Evolutionary conservation across 805 yeast species (phyloP).

Genomic region (Candida parachauliodes): DNA sequence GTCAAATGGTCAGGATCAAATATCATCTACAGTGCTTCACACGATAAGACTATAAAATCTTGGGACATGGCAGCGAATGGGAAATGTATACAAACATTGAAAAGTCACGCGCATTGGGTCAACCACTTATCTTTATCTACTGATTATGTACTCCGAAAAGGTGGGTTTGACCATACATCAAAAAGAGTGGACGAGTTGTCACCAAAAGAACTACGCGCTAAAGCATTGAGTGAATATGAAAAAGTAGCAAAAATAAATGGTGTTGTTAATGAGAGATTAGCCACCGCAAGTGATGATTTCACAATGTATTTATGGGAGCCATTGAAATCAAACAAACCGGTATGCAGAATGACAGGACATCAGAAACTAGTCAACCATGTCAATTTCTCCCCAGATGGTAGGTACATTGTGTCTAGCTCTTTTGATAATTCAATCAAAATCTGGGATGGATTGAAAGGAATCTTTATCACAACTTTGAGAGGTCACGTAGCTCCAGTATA

Average conservation of each 20-base stretch:
- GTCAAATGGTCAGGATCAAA: conserved; percentile 97
- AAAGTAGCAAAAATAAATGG: conserved; percentile 62
- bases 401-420: conserved; percentile 85
- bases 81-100: conserved; percentile 69
- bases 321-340: conserved; percentile 69
- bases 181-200: conserved; percentile 34
- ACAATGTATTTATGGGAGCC: conserved; percentile 99
- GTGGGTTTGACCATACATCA: conserved; percentile 76
- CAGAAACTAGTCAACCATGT: conserved; percentile 96
- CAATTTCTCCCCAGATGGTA: conserved; percentile 92
- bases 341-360: conserved; percentile 95
- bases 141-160: conserved; percentile 80
- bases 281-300: conserved; percentile 94
- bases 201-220: conserved; percentile 31
- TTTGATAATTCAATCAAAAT: conserved; percentile 93
- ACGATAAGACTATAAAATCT: conserved; percentile 87
- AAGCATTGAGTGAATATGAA: conserved; percentile 60
- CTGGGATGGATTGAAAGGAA: conserved; percentile 95
- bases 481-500: conserved; percentile 98
- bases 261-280: conserved; percentile 65
- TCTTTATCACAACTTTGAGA: conserved; percentile 81
- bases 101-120: conserved; percentile 97
- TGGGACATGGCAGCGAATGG: conserved; percentile 84
- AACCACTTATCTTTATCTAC: conserved; percentile 91
- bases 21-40: conserved; percentile 82